Percentiles rank a stretch among this genome's conserved stretches.
These are phyloP conservation scores for Ogataea minuta DNA, from an alignment of 805 yeast genomes.

Conservation along the genomic window DNA sequence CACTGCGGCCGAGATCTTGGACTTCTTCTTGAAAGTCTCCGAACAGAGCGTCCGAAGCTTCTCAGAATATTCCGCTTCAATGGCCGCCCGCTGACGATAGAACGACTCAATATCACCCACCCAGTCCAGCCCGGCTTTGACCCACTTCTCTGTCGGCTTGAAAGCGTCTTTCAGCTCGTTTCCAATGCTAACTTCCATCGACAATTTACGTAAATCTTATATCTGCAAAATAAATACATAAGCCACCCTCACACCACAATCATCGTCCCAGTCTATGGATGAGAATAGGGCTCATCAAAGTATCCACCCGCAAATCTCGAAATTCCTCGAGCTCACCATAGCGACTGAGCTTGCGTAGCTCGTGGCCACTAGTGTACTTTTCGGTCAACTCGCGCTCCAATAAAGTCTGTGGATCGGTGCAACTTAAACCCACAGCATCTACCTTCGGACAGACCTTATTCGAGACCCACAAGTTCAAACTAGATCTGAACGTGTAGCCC, in stretches of 20 bases:
- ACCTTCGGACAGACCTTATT: constrained; percentile 19
- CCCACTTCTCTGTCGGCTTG: constrained; percentile 78
- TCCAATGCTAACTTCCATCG: constrained; percentile 47
- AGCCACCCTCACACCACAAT: constrained; percentile 6
- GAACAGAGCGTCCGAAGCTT: constrained; percentile 62
- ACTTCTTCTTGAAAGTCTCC: constrained; percentile 73
- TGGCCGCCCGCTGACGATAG: constrained; percentile 74
- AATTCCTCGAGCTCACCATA: constrained; percentile 16
- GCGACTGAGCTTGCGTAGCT: constrained; percentile 25
- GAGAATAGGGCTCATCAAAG: constrained; percentile 4
- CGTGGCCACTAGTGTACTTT: constrained; percentile 30
- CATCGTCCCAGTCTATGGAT: constrained; percentile 3
- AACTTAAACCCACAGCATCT: constrained; percentile 28
- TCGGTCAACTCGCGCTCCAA: constrained; percentile 29
- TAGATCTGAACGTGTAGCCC: constrained; percentile 26
- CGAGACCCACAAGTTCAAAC: constrained; percentile 26
- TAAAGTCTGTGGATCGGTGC: constrained; percentile 29
- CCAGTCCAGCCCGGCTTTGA: constrained; percentile 69
- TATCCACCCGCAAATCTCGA: constrained; percentile 7
- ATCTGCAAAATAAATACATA: constrained; percentile 1
- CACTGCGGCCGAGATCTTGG: constrained; percentile 60
- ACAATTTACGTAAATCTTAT: constrained; percentile 6
- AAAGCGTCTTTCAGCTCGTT: constrained; percentile 78
- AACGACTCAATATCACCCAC: constrained; percentile 76
- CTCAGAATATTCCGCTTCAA: constrained; percentile 81